Percentiles rank a stretch among this genome's conserved stretches.
Evolutionary conservation across 495 filamentous ascomycete genomes (phyloP).

Genomic region (Neurospora tetrasperma): DNA sequence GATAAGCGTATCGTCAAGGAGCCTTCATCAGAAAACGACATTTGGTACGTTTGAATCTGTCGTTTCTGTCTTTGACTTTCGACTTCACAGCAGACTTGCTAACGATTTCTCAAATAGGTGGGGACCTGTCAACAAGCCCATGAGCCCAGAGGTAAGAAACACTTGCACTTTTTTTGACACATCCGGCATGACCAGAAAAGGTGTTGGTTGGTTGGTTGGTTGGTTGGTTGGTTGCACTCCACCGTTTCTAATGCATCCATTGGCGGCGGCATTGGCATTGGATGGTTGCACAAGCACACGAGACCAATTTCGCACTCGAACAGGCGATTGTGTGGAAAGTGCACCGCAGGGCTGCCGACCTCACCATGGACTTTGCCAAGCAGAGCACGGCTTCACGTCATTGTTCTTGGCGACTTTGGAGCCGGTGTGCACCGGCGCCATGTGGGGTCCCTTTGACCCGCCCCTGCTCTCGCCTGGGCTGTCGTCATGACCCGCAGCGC

Average conservation of each 20-base stretch:
- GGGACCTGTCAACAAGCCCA: conserved; percentile 93
- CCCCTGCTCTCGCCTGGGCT: conserved; percentile 14
- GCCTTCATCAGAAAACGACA: conserved; percentile 72
- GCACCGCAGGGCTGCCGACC: no score
- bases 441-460: neutral
- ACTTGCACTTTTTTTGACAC: neutral
- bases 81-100: neutral
- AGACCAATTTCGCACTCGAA: neutral
- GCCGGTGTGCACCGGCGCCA: neutral
- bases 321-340: no score
- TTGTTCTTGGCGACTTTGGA: conserved; percentile 10
- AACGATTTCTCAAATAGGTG: conserved; percentile 25
- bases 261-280: neutral
- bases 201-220: neutral
- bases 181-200: neutral
- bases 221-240: no score
- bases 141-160: conserved; percentile 84
- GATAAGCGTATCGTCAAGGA: conserved; percentile 98
- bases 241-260: no score
- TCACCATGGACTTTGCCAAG: neutral
- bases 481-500: conserved; percentile 18
- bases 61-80: neutral
- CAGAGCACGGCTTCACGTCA: conserved; percentile 9
- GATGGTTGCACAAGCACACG: neutral
- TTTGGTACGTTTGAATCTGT: conserved; percentile 71